phyloP scores from a whole-genome alignment of 768 basidiomycete genomes.

The Mycena filopes region DNA sequence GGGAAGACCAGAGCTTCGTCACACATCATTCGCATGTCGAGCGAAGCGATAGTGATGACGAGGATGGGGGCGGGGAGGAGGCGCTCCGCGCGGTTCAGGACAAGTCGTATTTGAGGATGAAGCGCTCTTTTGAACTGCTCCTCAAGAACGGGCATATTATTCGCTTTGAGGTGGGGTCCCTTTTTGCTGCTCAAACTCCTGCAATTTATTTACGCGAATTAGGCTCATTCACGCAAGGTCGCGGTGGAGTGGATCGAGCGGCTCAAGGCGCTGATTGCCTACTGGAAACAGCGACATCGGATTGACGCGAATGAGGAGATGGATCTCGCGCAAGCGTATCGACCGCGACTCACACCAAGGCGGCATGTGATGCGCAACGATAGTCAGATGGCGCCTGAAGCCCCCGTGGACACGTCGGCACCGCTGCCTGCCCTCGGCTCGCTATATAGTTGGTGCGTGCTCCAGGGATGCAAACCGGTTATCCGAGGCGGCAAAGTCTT shows the following conservation, averaged over 20 bases:
- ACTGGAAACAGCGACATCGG: slow-evolving; percentile 84
- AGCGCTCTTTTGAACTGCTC: slow-evolving; percentile 82
- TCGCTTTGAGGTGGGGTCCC: slow-evolving; percentile 78
- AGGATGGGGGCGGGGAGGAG: slow-evolving; percentile 74
- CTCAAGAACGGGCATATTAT: slow-evolving; percentile 74
- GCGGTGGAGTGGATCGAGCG: slow-evolving; percentile 89
- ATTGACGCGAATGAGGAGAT: slow-evolving; percentile 84
- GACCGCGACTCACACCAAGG: slow-evolving; percentile 69
- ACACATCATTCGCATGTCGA: slow-evolving; percentile 51
- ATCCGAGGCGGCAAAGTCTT: slow-evolving; percentile 79
- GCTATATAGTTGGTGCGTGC: slow-evolving; percentile 81
- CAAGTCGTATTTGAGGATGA: slow-evolving; percentile 60
- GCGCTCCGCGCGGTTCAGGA: slow-evolving; percentile 55
- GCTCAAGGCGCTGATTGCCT: slow-evolving; percentile 73
- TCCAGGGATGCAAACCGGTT: slow-evolving; percentile 83
- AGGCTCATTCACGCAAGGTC: slow-evolving; percentile 73
- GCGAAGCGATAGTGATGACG: slow-evolving; percentile 60
- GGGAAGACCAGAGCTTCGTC: slow-evolving; percentile 44
- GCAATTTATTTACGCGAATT: neutral
- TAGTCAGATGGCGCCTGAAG: slow-evolving; percentile 58
- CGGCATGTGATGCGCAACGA: slow-evolving; percentile 54
- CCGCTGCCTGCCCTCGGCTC: slow-evolving; percentile 67
- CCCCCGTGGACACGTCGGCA: slow-evolving; percentile 62
- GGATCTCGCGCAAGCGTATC: slow-evolving; percentile 73
- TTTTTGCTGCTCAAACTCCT: slow-evolving; percentile 13